Percentiles rank a stretch among this genome's conserved stretches.
Evolutionary conservation across 225 moss, liverwort and hornwort genomes (phyloP).

Genomic region (Physcomitrium patens): DNA sequence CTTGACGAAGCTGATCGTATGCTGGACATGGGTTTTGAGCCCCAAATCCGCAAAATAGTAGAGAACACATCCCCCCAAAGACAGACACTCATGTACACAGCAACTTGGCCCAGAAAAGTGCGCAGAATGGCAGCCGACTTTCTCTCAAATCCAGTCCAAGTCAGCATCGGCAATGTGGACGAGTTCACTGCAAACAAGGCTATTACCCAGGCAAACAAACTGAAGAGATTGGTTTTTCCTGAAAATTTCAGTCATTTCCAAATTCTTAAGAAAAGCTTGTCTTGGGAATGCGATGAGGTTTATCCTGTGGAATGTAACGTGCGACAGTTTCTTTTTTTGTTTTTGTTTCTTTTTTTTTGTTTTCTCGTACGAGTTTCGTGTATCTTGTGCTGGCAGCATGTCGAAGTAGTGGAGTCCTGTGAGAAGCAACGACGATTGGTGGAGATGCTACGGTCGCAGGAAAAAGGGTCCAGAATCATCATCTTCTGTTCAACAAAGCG

Average conservation of each 20-base stretch:
- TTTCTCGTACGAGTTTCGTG: no score
- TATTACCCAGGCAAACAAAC: slow-evolving; percentile 51
- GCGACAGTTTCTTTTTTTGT: no score
- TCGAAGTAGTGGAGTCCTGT: slow-evolving; percentile 58
- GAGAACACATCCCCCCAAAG: slow-evolving; percentile 63
- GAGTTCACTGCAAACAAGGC: slow-evolving; percentile 69
- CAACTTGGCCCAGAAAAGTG: slow-evolving; percentile 71
- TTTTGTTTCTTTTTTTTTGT: no score
- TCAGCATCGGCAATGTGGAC: slow-evolving; percentile 71
- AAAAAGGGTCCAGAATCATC: slow-evolving; percentile 68
- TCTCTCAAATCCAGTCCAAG: slow-evolving; percentile 63
- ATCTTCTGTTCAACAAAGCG: slow-evolving; percentile 69
- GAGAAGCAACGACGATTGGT: slow-evolving; percentile 62
- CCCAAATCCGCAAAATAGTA: slow-evolving; percentile 71
- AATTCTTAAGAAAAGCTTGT: no score
- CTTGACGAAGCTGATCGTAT: slow-evolving; percentile 59
- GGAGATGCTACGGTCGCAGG: slow-evolving; percentile 67
- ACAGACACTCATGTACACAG: slow-evolving; percentile 73
- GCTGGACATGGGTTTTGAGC: slow-evolving; percentile 77
- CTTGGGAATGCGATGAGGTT: not conserved
- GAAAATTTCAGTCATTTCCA: no score
- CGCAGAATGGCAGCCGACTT: slow-evolving; percentile 68
- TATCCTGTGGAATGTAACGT: not conserved
- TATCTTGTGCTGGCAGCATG: slow-evolving; percentile 38
- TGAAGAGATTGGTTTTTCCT: no score